Conservation (phyloP, 1,284 basidiomycete genomes). For the Leccinum pallidistipes region DNA sequence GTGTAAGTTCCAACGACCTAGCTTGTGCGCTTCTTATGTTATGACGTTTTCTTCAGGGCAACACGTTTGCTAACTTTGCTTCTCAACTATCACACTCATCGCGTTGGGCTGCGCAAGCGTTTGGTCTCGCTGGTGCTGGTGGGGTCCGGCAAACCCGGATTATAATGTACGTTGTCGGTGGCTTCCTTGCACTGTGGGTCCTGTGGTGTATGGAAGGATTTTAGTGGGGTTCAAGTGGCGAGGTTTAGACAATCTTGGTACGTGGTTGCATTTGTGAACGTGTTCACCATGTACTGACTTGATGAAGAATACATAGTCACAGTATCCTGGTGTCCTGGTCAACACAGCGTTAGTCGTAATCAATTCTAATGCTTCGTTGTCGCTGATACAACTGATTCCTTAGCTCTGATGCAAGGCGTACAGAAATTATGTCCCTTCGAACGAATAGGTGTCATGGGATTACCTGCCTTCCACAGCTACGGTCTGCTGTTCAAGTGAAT, state of each 20-base stretch:
- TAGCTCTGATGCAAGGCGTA: neutral
- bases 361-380: neutral
- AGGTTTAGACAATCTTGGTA: no score
- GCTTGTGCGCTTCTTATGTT: neutral
- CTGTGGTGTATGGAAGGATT: slow-evolving; percentile 36
- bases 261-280: no score
- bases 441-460: slow-evolving; percentile 19
- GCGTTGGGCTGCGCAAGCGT: slow-evolving; percentile 65
- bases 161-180: slow-evolving; percentile 55
- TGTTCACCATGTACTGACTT: no score
- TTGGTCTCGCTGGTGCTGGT: slow-evolving; percentile 59
- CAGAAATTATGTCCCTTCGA: neutral
- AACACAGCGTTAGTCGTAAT: neutral
- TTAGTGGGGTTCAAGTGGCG: slow-evolving; percentile 26
- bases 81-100: slow-evolving; percentile 61
- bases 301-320: slow-evolving; percentile 11
- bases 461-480: slow-evolving; percentile 20
- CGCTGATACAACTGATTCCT: neutral
- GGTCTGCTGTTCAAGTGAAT: slow-evolving; percentile 10
- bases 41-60: slow-evolving; percentile 43
- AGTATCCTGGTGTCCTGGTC: slow-evolving; percentile 9
- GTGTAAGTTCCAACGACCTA: slow-evolving; percentile 47
- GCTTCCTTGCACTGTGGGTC: slow-evolving; percentile 45
- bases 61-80: slow-evolving; percentile 65
- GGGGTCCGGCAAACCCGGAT: slow-evolving; percentile 67